A percentile compares a stretch with the other conserved stretches of the same genome.
Conservation (phyloP, 2,329 filamentous ascomycete species). For the Lachnellula arida region DNA sequence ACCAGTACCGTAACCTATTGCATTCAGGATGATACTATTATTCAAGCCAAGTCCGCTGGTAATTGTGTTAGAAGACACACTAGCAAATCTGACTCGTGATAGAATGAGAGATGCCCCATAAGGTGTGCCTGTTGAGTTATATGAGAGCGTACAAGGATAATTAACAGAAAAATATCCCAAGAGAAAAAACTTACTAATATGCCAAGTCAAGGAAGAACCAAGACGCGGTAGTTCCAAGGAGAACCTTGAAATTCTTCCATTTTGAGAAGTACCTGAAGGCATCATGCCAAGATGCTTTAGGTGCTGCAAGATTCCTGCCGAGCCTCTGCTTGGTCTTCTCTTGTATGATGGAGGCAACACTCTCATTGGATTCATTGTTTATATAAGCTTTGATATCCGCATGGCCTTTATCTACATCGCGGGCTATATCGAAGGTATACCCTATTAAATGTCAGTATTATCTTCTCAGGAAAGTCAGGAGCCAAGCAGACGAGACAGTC, state of each 20-base stretch:
- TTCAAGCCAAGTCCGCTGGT: slow-evolving; percentile 63
- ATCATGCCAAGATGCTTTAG: slow-evolving; percentile 66
- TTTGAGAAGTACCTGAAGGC: slow-evolving; percentile 62
- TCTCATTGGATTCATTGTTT: slow-evolving; percentile 43
- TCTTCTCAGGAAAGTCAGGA: too few species aligned
- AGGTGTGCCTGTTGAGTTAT: too few species aligned
- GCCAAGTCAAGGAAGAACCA: slow-evolving; percentile 77
- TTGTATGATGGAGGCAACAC: slow-evolving; percentile 44
- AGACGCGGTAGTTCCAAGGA: slow-evolving; percentile 71
- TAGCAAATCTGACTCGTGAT: too few species aligned
- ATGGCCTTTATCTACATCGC: slow-evolving; percentile 70
- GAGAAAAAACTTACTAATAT: slow-evolving; percentile 44
- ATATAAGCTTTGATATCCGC: slow-evolving; percentile 64
- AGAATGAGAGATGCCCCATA: too few species aligned
- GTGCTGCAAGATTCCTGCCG: slow-evolving; percentile 53
- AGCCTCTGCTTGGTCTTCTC: slow-evolving; percentile 50
- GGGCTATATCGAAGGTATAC: slow-evolving; percentile 76
- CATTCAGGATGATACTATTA: slow-evolving; percentile 63
- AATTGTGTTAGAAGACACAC: too few species aligned
- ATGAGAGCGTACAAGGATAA: too few species aligned
- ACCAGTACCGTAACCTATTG: slow-evolving; percentile 66
- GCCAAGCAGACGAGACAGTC: too few species aligned
- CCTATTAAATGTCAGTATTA: too few species aligned
- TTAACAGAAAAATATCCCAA: not conserved
- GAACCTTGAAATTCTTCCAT: slow-evolving; percentile 65